Evolutionary conservation across 306 rosid genomes (phyloP).

Genomic region (Dalbergia cultrata): DNA sequence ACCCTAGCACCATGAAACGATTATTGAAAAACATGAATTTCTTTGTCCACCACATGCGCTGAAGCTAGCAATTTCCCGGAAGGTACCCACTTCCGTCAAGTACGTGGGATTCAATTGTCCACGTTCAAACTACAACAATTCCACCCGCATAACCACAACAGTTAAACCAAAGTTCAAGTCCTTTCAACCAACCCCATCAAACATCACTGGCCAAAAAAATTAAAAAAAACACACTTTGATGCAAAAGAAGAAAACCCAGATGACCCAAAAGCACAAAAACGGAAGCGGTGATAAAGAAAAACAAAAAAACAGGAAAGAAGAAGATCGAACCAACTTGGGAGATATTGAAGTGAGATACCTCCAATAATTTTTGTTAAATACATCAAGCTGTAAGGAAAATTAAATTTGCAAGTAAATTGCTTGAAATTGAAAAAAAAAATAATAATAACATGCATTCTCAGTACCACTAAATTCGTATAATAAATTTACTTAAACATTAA

Average conservation of each 20-base stretch:
- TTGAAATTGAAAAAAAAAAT: too few species aligned
- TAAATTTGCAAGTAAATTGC: too few species aligned
- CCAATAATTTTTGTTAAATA: too few species aligned
- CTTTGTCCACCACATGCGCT: conserved; percentile 97
- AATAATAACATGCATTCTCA: too few species aligned
- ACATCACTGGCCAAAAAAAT: neutral
- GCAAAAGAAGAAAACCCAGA: conserved; percentile 18
- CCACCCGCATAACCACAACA: neutral
- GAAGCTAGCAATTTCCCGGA: conserved; percentile 78
- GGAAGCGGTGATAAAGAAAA: neutral
- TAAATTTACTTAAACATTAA: too few species aligned
- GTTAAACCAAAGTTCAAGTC: neutral
- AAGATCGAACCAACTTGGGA: conserved; percentile 78
- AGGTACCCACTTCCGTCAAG: conserved; percentile 78
- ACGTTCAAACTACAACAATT: conserved; percentile 77
- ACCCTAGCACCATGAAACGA: too few species aligned
- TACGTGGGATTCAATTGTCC: conserved; percentile 94
- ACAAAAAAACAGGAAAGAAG: neutral
- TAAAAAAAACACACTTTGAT: neutral
- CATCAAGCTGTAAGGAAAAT: too few species aligned
- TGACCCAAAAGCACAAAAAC: neutral
- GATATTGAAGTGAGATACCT: conserved; percentile 59
- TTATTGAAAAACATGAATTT: conserved; percentile 69
- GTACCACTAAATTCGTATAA: too few species aligned
- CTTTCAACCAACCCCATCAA: neutral